Evolutionary conservation across 345 rosid species (phyloP).

Genomic region (Abelmoschus esculentus): DNA sequence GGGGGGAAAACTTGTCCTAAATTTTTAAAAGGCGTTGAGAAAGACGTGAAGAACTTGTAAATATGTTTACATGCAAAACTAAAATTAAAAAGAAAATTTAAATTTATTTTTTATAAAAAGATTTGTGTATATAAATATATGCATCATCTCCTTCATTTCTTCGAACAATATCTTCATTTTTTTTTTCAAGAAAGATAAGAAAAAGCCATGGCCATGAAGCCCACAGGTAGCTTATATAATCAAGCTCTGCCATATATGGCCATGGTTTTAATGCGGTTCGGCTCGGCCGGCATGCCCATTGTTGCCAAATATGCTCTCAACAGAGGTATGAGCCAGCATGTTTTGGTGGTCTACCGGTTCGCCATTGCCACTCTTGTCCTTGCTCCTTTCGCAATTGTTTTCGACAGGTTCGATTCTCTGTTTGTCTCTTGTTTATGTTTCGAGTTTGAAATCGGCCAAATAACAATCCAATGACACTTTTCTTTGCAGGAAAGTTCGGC

Average conservation of each 20-base stretch:
- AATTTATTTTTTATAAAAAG: too few species aligned
- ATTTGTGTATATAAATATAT: neutral
- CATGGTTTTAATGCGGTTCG: conserved; percentile 27
- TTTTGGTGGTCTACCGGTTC: conserved; percentile 62
- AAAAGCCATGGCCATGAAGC: neutral
- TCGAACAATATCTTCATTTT: neutral
- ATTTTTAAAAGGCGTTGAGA: neutral
- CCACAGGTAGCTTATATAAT: neutral
- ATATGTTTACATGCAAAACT: neutral
- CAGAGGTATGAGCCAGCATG: conserved; percentile 41
- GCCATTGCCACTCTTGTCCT: conserved; percentile 47
- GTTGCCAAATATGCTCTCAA: conserved; percentile 38
- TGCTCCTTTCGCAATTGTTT: conserved; percentile 68
- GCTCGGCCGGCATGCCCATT: conserved; percentile 33
- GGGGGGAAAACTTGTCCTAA: too few species aligned
- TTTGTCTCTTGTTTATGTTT: neutral
- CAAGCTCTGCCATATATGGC: conserved; percentile 35
- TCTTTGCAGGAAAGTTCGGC: conserved; percentile 55
- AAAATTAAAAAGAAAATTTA: neutral
- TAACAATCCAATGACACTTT: neutral
- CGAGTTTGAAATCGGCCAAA: neutral
- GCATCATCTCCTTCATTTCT: neutral
- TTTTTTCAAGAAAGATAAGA: neutral
- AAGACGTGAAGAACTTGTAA: neutral
- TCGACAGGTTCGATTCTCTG: conserved; percentile 43